Percentiles rank a stretch among this genome's conserved stretches.
Evolutionary conservation across 2,329 filamentous ascomycete species (phyloP).

Genomic region (Aspergillus hortae): DNA sequence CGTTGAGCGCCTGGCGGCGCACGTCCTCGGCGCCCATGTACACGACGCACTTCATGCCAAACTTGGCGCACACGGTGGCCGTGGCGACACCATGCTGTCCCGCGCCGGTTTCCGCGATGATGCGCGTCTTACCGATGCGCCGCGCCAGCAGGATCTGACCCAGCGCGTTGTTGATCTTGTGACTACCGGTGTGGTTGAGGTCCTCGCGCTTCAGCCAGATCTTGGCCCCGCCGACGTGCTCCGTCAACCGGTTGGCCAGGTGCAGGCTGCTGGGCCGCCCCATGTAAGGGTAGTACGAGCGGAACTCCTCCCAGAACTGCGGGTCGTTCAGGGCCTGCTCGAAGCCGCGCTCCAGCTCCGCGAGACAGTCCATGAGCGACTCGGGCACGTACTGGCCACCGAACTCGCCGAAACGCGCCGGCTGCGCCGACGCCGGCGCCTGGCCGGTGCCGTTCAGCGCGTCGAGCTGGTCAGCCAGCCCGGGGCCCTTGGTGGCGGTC

Average conservation of each 20-base stretch:
- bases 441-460: slow-evolving; percentile 65
- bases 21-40: slow-evolving; percentile 99
- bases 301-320: slow-evolving; percentile 94
- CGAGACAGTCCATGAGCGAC: slow-evolving; percentile 93
- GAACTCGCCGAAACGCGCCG: slow-evolving; percentile 89
- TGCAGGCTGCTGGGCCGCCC: slow-evolving; percentile 90
- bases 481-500: slow-evolving; percentile 55
- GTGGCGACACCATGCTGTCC: slow-evolving; percentile 98
- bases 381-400: slow-evolving; percentile 97
- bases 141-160: slow-evolving; percentile 86
- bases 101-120: slow-evolving; percentile 96
- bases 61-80: slow-evolving; percentile 95
- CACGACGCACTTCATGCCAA: slow-evolving; percentile 95
- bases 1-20: slow-evolving; percentile 90
- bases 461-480: slow-evolving; percentile 78
- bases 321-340: slow-evolving; percentile 81
- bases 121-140: slow-evolving; percentile 87
- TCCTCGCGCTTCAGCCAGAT: slow-evolving; percentile 99
- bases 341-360: slow-evolving; percentile 87
- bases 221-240: slow-evolving; percentile 84
- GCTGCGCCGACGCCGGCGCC: slow-evolving; percentile 55
- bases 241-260: slow-evolving; percentile 80
- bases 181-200: slow-evolving; percentile 93
- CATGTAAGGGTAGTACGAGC: slow-evolving; percentile 96
- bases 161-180: slow-evolving; percentile 99